Evolutionary conservation across 441 rosid species (phyloP), one percentile per base, ranked within the genome.

Genomic region (Aquilaria agallochum): DNA sequence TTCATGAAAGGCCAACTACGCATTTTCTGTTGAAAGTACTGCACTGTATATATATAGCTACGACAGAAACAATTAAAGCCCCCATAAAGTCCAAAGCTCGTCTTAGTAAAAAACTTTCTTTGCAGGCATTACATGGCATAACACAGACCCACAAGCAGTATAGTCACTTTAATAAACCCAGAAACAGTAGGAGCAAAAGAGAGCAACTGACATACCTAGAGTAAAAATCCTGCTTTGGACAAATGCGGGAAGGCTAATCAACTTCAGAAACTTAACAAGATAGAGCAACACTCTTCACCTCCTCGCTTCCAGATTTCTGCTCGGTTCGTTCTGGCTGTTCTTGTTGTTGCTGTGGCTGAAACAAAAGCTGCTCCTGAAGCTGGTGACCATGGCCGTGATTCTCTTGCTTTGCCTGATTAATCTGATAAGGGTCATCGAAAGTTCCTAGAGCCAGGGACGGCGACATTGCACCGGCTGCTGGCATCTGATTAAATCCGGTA

Each of bases 241-340:
- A 56, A 62, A 62, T 13, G 57, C 56, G 36, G 58, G 50, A 33
- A 49, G 45, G 30, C 55, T 60, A 60, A 52, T 50, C 49, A 31
- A 30, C 12, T 61, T 58, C 42, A 36, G 42, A 36, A 36, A 10
- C 45, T 75, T 67, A 88, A 53, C 83, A 76, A 65, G 85, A 69
- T 44, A 73, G 82, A 59, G 80, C 78, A 61, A 74, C 67, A 62
- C 62, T 77, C 65, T 77, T 76, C 31, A 75, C 75, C 57, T 83
- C 88, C 64, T 84, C 87, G 36, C 78, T 83, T 60, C 65, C 90
- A 12, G 91, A 67, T 30, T 67, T 74, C 46, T 82, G 80, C 42
- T 69, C 81, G 50, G 69, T 47, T 15, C 73, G 78, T 54, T 64
- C 76, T 32, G 74, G 75, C 72, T 73, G 76, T 53, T 71, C 61